Evolutionary conservation across 1,284 basidiomycete species (phyloP), one percentile per base, ranked within the genome.

Genomic region (Trichosporon sp.): DNA sequence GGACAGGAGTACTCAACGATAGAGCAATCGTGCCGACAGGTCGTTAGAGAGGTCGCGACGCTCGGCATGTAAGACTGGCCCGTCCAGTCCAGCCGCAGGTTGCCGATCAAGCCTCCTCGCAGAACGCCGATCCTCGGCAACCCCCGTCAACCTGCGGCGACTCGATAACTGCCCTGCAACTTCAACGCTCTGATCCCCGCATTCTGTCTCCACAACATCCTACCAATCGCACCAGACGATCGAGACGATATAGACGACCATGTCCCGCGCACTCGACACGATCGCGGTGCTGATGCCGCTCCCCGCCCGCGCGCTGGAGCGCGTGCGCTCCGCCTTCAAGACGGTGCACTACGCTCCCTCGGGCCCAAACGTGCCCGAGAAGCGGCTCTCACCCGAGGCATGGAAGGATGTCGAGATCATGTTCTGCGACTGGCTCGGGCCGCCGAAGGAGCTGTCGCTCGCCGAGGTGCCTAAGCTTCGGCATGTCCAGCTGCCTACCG

Each of bases 401-500:
- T 59, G 58, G 58, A 27, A 49, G 25, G 46, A 44, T 14, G 60
- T 66, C 2, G 62, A 68, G 23, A 46, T 54, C 46, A n/a, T 68
- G n/a, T 61, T 64, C 58, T 62, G 60, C 31, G 32, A 54, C n/a
- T 65, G 60, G 60, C 14, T 25, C 21, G 63, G 63, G 2, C 44
- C 65, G 2, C 66, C 66, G 14, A 19, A 37, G 1, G 64, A 65
- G 31, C 9, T 65, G 19, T 21, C 7, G 7, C 61, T 75, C 2
- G 62, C 64, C 40, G 62, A 73, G 23, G 54, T 73, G 11, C 72
- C 74, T 8, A 68, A 67, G 16, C 64, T 78, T 13, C 58, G 64
- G 64, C 70, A 74, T 58, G 65, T 79, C 21, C 77, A 79, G 69
- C 66, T 78, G 5, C 68, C 65, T 5, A 68, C 63, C n/a, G 73